phyloP scores from a whole-genome alignment of 1,284 basidiomycete species.

The Rhodotorula sp. region DNA sequence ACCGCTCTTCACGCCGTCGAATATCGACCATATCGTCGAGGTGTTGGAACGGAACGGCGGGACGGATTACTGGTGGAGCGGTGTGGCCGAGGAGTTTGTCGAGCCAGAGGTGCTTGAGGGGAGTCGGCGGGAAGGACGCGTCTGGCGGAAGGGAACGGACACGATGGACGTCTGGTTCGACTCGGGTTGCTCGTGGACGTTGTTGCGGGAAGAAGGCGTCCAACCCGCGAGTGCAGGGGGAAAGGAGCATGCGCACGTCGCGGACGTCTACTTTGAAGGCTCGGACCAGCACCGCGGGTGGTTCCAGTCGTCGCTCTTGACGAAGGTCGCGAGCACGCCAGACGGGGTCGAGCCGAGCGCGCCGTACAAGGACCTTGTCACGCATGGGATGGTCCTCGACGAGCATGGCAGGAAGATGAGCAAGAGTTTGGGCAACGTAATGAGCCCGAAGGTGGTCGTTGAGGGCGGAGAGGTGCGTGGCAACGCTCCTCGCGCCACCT shows the following conservation, averaged over 20 bases:
- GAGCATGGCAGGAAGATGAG: constrained; percentile 94
- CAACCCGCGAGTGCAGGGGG: constrained; percentile 42
- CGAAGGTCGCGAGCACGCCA: constrained; percentile 63
- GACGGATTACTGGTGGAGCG: constrained; percentile 87
- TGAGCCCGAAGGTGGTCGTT: constrained; percentile 73
- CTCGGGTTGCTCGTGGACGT: constrained; percentile 91
- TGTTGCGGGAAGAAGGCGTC: constrained; percentile 56
- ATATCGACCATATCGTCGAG: constrained; percentile 73
- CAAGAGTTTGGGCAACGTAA: constrained; percentile 90
- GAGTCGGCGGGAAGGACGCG: constrained; percentile 52
- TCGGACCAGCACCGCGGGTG: constrained; percentile 98
- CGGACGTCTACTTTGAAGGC: constrained; percentile 92
- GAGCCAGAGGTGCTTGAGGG: constrained; percentile 58
- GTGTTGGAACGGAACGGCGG: constrained; percentile 64
- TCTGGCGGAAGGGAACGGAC: constrained; percentile 71
- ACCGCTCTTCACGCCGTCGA: constrained; percentile 65
- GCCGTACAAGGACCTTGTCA: constrained; percentile 81
- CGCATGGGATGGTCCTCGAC: constrained; percentile 96
- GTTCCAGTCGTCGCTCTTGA: constrained; percentile 96
- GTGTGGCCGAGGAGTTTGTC: constrained; percentile 77
- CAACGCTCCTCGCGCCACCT: too few species aligned
- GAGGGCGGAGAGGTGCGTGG: constrained; percentile 68
- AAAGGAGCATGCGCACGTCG: constrained; percentile 54
- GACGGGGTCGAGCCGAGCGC: constrained; percentile 47
- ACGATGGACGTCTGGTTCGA: constrained; percentile 99